Percentiles rank a stretch among this genome's conserved stretches.
Conservation (phyloP, 352 stramenopile genomes). For the Phytophthora multivora region DNA sequence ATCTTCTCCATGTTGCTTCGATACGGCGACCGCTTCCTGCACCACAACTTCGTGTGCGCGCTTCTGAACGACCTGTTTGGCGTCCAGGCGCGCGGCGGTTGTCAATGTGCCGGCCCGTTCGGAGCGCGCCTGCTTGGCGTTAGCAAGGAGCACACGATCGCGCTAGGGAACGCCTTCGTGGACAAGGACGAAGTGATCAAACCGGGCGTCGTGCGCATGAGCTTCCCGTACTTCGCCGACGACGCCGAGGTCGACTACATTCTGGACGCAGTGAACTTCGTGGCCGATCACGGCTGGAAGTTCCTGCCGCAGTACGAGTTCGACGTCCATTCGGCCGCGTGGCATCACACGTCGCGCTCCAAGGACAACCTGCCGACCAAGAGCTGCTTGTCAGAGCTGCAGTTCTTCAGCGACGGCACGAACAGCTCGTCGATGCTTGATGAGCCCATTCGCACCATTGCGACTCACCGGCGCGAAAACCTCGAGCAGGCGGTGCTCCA, state of each 20-base stretch:
- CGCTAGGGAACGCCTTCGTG: constrained; percentile 86
- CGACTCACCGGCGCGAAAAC: constrained; percentile 29
- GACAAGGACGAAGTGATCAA: constrained; percentile 92
- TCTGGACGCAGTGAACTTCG: constrained; percentile 90
- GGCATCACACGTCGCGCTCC: constrained; percentile 57
- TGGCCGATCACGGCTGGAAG: constrained; percentile 91
- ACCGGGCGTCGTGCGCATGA: constrained; percentile 95
- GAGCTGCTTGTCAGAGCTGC: constrained; percentile 23
- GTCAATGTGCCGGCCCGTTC: constrained; percentile 94
- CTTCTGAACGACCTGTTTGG: constrained; percentile 98
- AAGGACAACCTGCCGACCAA: constrained; percentile 8
- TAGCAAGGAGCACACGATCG: constrained; percentile 58
- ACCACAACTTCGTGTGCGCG: constrained; percentile 98
- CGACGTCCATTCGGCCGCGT: constrained; percentile 94
- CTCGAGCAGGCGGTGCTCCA: constrained; percentile 27
- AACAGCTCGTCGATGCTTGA: constrained; percentile 10
- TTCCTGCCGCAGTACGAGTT: constrained; percentile 95
- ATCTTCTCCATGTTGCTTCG: constrained; percentile 96
- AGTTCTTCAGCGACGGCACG: constrained; percentile 23
- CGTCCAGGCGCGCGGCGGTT: constrained; percentile 75
- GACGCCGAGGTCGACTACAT: constrained; percentile 93
- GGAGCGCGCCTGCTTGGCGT: constrained; percentile 93
- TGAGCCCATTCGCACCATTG: constrained; percentile 24
- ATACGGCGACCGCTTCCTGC: constrained; percentile 92
- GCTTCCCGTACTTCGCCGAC: constrained; percentile 88